Evolutionary conservation across 2,329 filamentous ascomycete species (phyloP), one percentile per base, ranked within the genome.

Genomic region (Periconia digitata): DNA sequence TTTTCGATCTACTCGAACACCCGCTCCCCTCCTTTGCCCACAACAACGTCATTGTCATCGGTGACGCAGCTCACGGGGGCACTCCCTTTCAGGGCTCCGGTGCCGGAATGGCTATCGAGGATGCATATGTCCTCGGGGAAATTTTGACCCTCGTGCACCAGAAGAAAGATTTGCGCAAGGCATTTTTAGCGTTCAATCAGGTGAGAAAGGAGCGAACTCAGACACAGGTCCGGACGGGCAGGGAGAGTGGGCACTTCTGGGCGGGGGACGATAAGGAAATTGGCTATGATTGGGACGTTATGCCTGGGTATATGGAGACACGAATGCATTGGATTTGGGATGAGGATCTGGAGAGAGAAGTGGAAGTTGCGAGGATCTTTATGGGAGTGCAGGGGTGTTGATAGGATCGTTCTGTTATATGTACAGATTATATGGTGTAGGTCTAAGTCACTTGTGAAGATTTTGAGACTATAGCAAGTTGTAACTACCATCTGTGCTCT

Each of bases 51-150:
- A 10, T 32, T 15, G 27, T 32, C 27, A 32, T 81, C 0, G 82
- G 81, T 6, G 81, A 84, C 50, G 79, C 81, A 0, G 81, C 81
- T 1, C 81, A 84, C 54, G 79, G 79, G 0, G 59, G 70, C 74
- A 84, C 60, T 72, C 79, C 12, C 53, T 72, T 81, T 56, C 74
- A 79, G 12, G 80, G 79, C 0, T 72, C 79, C 0, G 81, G 81
- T 1, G 81, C 80, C 0, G 78, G 79, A 0, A 76, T 79, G 57
- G 79, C 78, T 6, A 71, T 83, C 42, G 81, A 84, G 59, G 81
- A 83, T 46, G 76, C 72, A 1, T 71, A 79, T 21, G 61, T 76
- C 0, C 69, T 81, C 32, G 67, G 71, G 7, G 60, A 64, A 7
- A 45, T 78, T 3, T 50, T 79, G 15, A 62, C 55, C 1, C 50